Base-by-base conservation (phyloP, 352 stramenopile genomes). In the Phytophthora fragariaefolia region DNA sequence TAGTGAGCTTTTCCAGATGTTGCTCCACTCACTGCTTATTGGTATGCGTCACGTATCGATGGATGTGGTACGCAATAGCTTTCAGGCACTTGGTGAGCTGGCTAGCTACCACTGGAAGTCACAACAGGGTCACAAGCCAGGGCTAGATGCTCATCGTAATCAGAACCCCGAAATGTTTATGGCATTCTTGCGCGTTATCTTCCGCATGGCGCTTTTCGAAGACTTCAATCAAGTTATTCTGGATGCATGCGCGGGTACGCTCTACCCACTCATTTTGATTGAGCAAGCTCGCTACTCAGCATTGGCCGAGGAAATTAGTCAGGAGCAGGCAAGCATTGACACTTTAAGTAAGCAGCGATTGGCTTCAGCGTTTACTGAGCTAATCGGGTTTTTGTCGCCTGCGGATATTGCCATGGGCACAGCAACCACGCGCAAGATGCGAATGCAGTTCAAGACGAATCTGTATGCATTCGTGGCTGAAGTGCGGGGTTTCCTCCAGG, bases 251-350 rank as follows among this genome's bases (percentile, higher is more conserved):
- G 75, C 85, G 10, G 65, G 80, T 18, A 82, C 87, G 8, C 68
- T 96, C 23, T 96, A 91, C 65, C 82, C 84, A n/a, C 76, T 96
- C 22, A 83, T 96, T 55, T 76, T 96, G 54, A 87, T 93, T 40
- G 83, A 93, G 51, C 79, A 89, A 47, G 76, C 71, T 23, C 74
- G 85, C n/a, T 92, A 93, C 62, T 90, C 82, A 58, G 48, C 71
- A 8, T 71, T 96, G 42, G 84, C 80, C 0, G 73, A 92, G 22
- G 85, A 92, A 55, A 79, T 96, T 13, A 82, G 78, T 48, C 71
- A 71, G 3, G 76, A 91, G 26, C 82, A 92, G 55, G 27, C 65
- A 23, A 63, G 18, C 51, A 30, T 73, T 23, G 81, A 90, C 38
- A 58, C 69, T 12, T 22, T 64, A 13, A 77, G 63, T 17, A 74